Base-by-base conservation (phyloP, 805 yeast genomes). In the Candida xiaguanensis region DNA sequence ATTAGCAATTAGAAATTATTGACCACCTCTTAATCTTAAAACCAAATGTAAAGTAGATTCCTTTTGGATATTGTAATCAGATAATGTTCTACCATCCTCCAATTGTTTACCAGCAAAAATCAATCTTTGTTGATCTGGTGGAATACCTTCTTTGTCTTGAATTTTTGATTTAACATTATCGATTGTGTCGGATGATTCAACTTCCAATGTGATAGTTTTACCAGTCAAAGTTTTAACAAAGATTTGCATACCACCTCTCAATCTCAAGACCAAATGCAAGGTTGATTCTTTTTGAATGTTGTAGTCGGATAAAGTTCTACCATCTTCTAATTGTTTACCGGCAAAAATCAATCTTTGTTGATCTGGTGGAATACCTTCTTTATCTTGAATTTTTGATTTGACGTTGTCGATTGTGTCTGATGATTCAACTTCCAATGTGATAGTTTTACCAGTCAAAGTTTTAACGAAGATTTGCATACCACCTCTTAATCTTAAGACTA, bases 51-150 rank as follows among this genome's bases (percentile, higher is more conserved):
- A 74, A 53, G 98, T n/a, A n/a, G n/a, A n/a, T n/a, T n/a, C n/a
- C n/a, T n/a, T n/a, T n/a, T n/a, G n/a, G n/a, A n/a, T n/a, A n/a
- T n/a, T n/a, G n/a, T n/a, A n/a, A n/a, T n/a, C n/a, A n/a, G n/a
- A n/a, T n/a, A n/a, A n/a, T n/a, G 97, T 91, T 82, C 98, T 87
- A 69, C 97, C 97, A 65, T 90, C 97, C 79, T 90, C 97, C 67
- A 90, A 86, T 78, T 91, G 98, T 82, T 90, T 91, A 80, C 98
- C 98, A 67, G 97, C 98, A 60, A 89, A 90, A 76, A 90, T 88
- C 60, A 89, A 80, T 75, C 96, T 83, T 75, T 89, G 97, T n/a
- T n/a, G n/a, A 90, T n/a, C n/a, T n/a, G n/a, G n/a, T n/a, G n/a
- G n/a, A n/a, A n/a, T n/a, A n/a, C n/a, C n/a, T n/a, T n/a, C n/a